Conservation (phyloP, 2,329 filamentous ascomycete species). For the Paracamarosporium sp. region DNA sequence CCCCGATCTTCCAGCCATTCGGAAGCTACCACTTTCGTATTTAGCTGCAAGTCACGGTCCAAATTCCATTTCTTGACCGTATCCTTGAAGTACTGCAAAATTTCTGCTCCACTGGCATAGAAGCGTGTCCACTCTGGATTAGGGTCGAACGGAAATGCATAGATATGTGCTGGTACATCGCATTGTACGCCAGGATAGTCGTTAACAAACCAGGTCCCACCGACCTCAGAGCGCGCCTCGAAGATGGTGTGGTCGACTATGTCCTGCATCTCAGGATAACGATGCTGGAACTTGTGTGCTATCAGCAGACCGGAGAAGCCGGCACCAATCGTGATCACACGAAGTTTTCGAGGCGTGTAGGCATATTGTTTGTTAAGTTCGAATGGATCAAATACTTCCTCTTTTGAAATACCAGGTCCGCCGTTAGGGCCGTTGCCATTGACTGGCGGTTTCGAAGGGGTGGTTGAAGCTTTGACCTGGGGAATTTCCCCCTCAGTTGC, state of each 20-base stretch:
- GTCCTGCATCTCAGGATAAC: slow-evolving; percentile 24
- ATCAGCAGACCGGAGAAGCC: slow-evolving; percentile 47
- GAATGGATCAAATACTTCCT: no score
- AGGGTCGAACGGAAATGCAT: slow-evolving; percentile 49
- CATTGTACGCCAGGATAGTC: slow-evolving; percentile 51
- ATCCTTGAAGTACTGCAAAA: slow-evolving; percentile 47
- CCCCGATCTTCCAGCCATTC: slow-evolving; percentile 43
- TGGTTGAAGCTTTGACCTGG: no score
- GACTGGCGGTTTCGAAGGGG: no score
- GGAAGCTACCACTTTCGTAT: slow-evolving; percentile 41
- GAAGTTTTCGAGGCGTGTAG: no score
- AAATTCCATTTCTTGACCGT: slow-evolving; percentile 39
- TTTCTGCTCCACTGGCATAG: slow-evolving; percentile 47
- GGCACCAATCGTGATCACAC: slow-evolving; percentile 39
- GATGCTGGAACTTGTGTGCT: slow-evolving; percentile 50
- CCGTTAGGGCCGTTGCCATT: no score
- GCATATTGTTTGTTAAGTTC: no score
- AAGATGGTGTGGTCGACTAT: slow-evolving; percentile 33
- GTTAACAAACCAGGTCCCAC: slow-evolving; percentile 49
- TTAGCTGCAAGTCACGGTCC: slow-evolving; percentile 32
- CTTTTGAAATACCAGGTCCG: no score
- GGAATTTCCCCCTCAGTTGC: no score
- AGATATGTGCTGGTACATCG: slow-evolving; percentile 38
- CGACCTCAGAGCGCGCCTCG: slow-evolving; percentile 40
- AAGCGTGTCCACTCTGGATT: slow-evolving; percentile 50